A percentile compares a stretch with the other conserved stretches of the same genome.
Conservation (phyloP, 179 eudicot genomes). For the Vitellaria paradoxa region DNA sequence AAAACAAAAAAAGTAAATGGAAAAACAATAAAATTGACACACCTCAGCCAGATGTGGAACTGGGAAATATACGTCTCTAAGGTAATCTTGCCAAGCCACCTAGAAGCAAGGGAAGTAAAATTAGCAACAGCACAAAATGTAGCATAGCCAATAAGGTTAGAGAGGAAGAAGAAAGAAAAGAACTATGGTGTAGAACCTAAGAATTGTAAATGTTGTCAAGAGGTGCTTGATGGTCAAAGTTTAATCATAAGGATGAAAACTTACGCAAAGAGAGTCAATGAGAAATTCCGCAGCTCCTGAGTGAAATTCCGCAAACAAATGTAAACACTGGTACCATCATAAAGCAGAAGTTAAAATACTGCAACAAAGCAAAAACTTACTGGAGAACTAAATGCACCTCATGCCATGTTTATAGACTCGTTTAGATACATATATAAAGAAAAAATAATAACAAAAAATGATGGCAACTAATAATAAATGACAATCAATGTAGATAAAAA, state of each 20-base stretch:
- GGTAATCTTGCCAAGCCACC: constrained; percentile 98
- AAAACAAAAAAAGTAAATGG: neutral
- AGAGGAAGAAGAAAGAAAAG: neutral
- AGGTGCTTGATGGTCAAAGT: neutral
- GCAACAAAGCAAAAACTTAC: constrained; percentile 1
- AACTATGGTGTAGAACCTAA: neutral
- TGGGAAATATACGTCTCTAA: constrained; percentile 97
- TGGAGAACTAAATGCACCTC: neutral
- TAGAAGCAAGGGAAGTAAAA: constrained; percentile 30
- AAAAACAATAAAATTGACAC: constrained; percentile 21
- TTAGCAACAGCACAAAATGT: constrained; percentile 12
- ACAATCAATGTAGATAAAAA: neutral
- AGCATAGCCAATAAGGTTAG: neutral
- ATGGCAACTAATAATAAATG: constrained; percentile 6
- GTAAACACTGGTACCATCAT: constrained; percentile 67
- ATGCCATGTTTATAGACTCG: constrained; percentile 3
- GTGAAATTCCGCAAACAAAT: constrained; percentile 93
- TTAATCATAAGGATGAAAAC: neutral
- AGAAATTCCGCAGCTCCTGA: constrained; percentile 80
- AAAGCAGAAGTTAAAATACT: constrained; percentile 18
- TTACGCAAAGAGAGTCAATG: constrained; percentile 26
- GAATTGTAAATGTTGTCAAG: neutral
- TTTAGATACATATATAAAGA: neutral
- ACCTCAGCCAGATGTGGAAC: constrained; percentile 97
- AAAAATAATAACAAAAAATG: neutral